Evolutionary conservation across 1,139 yeast genomes (phyloP), one percentile per base, ranked within the genome.

Genomic region (Magnusiomyces ingens): DNA sequence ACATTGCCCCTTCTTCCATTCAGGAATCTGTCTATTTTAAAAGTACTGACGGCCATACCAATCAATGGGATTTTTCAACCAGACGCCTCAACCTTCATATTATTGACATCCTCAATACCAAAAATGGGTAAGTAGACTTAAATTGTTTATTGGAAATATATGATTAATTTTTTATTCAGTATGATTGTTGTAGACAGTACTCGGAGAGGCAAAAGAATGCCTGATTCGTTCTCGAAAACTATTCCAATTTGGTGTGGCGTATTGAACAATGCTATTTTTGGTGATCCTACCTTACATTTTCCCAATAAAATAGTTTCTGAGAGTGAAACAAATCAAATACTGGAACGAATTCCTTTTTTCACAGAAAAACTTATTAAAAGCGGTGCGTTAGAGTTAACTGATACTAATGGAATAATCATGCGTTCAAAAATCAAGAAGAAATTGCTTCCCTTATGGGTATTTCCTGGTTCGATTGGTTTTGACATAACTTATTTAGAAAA

Each of bases 201-300:
- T 0, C 71, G 96, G 58, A 73, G 89, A 51, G 96, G 96, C 1
- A 90, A 89, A 63, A 69, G 79, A 37, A 81, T 89, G 68, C 96
- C 97, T 0, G 97, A 90, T 68, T 86, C 96, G 0, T 70, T 88
- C 10, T 83, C 89, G 62, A 90, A 89, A 62, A 89, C 96, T 0
- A 74, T 89, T 1, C 96, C 96, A 0, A 85, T 87, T 1, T 90
- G 97, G 97, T 86, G 95, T 68, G 86, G 93, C 0, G 93, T 88
- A 5, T 57, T 89, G 29, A 86, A 85, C 63, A 68, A 70, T 37
- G 70, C 82, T 0, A 67, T 81, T 62, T 75, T 75, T 56, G 79
- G 64, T 1, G 49, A 45, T 62, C 3, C 57, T 57, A 35, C 67
- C n/a, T 51, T 68, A 47, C 68, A 68, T 50, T 68, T 81, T 1